Evolutionary conservation across 2,329 filamentous ascomycete genomes (phyloP).

Genomic region (Fusarium sp.): DNA sequence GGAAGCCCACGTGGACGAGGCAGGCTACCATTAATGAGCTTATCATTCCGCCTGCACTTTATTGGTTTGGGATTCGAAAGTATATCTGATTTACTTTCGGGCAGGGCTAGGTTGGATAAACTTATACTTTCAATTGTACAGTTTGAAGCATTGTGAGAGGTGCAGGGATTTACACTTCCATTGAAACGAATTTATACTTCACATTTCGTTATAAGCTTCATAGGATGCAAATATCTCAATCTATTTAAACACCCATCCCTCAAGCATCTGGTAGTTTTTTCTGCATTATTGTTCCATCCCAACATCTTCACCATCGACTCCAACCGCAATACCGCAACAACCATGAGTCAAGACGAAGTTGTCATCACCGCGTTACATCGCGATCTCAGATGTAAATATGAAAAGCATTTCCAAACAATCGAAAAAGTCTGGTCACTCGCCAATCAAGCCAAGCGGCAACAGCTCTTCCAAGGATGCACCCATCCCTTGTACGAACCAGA

Average conservation of each 20-base stretch:
- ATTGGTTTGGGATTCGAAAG: not conserved
- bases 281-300: not conserved
- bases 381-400: not conserved
- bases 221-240: accelerated
- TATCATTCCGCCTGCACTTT: not conserved
- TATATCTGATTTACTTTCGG: not conserved
- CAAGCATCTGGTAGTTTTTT: not conserved
- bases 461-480: constrained; percentile 31
- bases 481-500: not conserved
- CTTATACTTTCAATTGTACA: not conserved
- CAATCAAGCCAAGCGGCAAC: not conserved
- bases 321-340: not conserved
- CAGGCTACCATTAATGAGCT: not conserved
- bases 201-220: not conserved
- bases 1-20: not conserved
- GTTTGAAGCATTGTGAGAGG: not conserved
- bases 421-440: not conserved
- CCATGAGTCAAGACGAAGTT: not conserved
- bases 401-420: not conserved
- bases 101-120: not conserved
- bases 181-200: not conserved
- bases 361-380: not conserved
- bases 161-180: not conserved
- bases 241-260: not conserved
- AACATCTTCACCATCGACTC: too few relatives aligned